These are phyloP conservation scores for Solanum hybrid DNA, from an alignment of 305 asterid species.

Conservation along the genomic window DNA sequence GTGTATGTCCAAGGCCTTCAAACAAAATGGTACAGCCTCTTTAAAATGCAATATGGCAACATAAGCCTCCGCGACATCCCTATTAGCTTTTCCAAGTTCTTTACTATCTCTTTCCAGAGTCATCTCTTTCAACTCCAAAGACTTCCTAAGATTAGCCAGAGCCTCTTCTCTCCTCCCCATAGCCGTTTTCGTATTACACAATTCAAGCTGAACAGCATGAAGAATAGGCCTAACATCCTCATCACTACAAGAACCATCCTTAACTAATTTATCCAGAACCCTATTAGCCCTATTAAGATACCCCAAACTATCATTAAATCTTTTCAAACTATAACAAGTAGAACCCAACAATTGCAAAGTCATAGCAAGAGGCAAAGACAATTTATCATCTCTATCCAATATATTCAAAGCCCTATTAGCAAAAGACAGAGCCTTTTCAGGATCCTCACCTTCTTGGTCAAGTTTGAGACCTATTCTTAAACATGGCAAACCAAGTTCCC, in stretches of 20 bases:
- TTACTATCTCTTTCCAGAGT: slow-evolving; percentile 51
- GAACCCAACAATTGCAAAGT: slow-evolving; percentile 85
- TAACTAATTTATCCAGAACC: slow-evolving; percentile 42
- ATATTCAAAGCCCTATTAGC: slow-evolving; percentile 60
- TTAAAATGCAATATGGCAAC: slow-evolving; percentile 64
- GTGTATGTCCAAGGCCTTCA: slow-evolving; percentile 77
- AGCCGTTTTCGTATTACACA: slow-evolving; percentile 77
- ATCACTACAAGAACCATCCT: slow-evolving; percentile 27
- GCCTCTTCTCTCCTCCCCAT: slow-evolving; percentile 94
- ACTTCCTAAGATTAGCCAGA: slow-evolving; percentile 54
- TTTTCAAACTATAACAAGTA: slow-evolving; percentile 45
- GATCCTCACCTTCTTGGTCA: slow-evolving; percentile 69
- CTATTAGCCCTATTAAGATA: slow-evolving; percentile 78
- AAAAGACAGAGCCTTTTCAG: slow-evolving; percentile 53
- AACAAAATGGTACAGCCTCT: slow-evolving; percentile 67
- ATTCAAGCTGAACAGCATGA: slow-evolving; percentile 63
- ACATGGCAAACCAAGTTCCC: slow-evolving; percentile 69
- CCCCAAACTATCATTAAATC: slow-evolving; percentile 78
- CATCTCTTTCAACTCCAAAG: slow-evolving; percentile 70
- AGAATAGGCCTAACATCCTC: slow-evolving; percentile 53
- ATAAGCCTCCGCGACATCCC: slow-evolving; percentile 84
- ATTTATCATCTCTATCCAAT: slow-evolving; percentile 42
- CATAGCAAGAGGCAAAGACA: slow-evolving; percentile 76
- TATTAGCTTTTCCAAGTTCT: slow-evolving; percentile 80
- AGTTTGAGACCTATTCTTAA: slow-evolving; percentile 79